phyloP scores from a whole-genome alignment of 768 basidiomycete genomes.

The Nidularia pulvinata region DNA sequence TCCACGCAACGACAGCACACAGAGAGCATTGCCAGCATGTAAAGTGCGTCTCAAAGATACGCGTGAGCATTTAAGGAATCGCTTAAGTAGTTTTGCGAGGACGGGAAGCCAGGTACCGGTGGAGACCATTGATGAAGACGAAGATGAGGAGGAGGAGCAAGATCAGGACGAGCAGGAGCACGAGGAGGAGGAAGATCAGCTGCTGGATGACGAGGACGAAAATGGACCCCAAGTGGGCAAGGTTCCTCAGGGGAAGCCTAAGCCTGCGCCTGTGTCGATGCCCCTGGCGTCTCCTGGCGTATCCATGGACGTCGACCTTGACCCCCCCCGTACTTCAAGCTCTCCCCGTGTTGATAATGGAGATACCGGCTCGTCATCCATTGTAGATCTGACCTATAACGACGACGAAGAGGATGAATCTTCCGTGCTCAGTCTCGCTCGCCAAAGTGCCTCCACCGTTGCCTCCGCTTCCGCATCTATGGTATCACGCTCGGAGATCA shows the following conservation, averaged over 20 bases:
- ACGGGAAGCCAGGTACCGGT: slow-evolving; percentile 33
- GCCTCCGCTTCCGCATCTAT: slow-evolving; percentile 6
- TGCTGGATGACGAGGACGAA: too few species aligned
- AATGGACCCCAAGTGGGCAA: too few species aligned
- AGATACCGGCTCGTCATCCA: neutral
- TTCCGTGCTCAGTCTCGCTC: slow-evolving; percentile 14
- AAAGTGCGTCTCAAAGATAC: neutral
- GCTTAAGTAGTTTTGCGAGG: slow-evolving; percentile 54
- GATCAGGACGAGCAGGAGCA: slow-evolving; percentile 15
- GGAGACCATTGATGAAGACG: slow-evolving; percentile 1
- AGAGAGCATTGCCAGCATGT: neutral
- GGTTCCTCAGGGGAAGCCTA: too few species aligned
- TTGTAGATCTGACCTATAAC: neutral
- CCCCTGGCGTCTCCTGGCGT: neutral
- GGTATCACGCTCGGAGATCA: slow-evolving; percentile 34
- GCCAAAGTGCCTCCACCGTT: slow-evolving; percentile 6
- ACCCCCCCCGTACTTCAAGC: neutral
- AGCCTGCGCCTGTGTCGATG: neutral
- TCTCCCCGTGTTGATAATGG: neutral
- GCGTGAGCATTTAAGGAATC: slow-evolving; percentile 38
- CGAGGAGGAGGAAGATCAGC: too few species aligned
- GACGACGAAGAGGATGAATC: slow-evolving; percentile 9
- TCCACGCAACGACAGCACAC: too few species aligned
- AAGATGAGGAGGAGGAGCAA: slow-evolving; percentile 10
- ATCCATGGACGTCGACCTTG: neutral